Evolutionary conservation across 164 flowering plant species (phyloP), one percentile per base, ranked within the genome.

Genomic region (Magnolia kwangsiensis): DNA sequence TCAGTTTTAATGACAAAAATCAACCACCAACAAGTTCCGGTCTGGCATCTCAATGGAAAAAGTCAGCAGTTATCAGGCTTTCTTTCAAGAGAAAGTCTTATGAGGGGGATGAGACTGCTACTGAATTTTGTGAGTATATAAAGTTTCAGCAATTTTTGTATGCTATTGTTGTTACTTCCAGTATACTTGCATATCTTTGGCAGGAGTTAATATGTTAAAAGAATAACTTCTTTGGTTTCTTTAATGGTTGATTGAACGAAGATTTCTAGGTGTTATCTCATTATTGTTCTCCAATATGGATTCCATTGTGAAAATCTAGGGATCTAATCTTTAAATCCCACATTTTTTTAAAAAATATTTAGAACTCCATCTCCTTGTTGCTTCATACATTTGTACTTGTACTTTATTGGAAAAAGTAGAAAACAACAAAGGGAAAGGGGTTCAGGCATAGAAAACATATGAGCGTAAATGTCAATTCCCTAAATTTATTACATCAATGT

Each of bases 11-110:
- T 81, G 98, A 95, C 76, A 90, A 87, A 83, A 82, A 78, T 67
- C 67, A 82, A 70, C 50, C 83, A 63, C 55, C 65, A 51, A 50
- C 63, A 75, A 82, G 81, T 78, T 51, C 77, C 63, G 72, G 78
- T 72, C 78, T 78, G 7, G 86, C 78, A 67, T 73, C 88, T 72
- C 91, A 86, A 72, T 82, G 69, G 80, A 91, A 69, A 83, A 89
- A 80, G 69, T 85, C 98, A 19, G 77, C 98, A 51, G 86, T 94
- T 73, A 83, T 89, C 74, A 86, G 92, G 86, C 88, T 92, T 79
- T 94, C 99, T 21, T 86, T 96, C 64, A 93, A 86, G 83, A 87
- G 93, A 78, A 86, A 82, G 79, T 90, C 98, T 23, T 88, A 85
- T 78, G 99, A 89, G 29, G 90, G 87, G 74, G 95, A 89, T 64